A percentile compares a stretch with the other conserved stretches of the same genome.
Conservation (phyloP, 2,329 filamentous ascomycete species). For the Didymella lethalis region DNA sequence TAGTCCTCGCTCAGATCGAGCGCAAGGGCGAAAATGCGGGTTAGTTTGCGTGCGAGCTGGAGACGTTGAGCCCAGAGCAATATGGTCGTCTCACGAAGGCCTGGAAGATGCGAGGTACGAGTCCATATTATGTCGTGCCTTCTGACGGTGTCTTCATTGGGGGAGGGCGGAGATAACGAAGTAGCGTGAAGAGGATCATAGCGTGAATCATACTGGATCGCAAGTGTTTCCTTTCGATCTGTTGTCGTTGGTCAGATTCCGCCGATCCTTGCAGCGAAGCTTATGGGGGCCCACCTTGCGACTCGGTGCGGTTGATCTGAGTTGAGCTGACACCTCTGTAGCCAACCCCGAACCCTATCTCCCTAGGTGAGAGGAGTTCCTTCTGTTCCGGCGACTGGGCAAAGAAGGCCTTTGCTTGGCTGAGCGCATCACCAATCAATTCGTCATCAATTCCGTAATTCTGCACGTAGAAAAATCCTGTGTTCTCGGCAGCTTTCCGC, state of each 20-base stretch:
- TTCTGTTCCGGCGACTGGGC: background rate
- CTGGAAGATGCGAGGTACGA: slow-evolving; percentile 42
- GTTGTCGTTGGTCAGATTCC: background rate
- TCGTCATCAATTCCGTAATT: slow-evolving; percentile 43
- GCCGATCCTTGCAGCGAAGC: background rate
- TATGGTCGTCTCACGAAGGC: slow-evolving; percentile 58
- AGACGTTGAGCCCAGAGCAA: slow-evolving; percentile 61
- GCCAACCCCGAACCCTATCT: background rate
- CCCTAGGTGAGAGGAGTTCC: background rate
- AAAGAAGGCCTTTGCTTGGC: slow-evolving; percentile 9
- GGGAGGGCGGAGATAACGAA: background rate
- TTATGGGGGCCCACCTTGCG: background rate
- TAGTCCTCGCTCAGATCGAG: slow-evolving; percentile 62
- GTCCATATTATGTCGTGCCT: slow-evolving; percentile 10
- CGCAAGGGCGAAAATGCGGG: slow-evolving; percentile 63
- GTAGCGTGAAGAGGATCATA: slow-evolving; percentile 1
- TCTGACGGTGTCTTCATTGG: too few relatives aligned
- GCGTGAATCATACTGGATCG: slow-evolving; percentile 8
- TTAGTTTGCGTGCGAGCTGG: slow-evolving; percentile 60
- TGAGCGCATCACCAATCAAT: slow-evolving; percentile 15
- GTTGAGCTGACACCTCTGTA: slow-evolving; percentile 2
- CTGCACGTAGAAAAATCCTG: slow-evolving; percentile 23
- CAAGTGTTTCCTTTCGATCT: slow-evolving; percentile 13
- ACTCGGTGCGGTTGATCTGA: slow-evolving; percentile 11
- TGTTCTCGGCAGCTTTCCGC: slow-evolving; percentile 15